Evolutionary conservation across 1,284 basidiomycete genomes (phyloP).

Genomic region (Irpex rosettiformis): DNA sequence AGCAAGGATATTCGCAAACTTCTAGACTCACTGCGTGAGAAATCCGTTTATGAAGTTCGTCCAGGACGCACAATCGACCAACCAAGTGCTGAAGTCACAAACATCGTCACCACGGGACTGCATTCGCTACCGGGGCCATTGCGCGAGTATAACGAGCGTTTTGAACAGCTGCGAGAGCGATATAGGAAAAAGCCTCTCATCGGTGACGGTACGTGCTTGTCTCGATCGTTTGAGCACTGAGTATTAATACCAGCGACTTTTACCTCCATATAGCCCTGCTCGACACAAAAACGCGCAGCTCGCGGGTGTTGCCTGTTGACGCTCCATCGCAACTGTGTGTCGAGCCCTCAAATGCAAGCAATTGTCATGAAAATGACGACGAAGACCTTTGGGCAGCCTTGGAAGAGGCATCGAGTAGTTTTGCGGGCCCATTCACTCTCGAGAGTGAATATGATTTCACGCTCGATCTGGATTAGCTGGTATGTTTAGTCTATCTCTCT

Average conservation of each 20-base stretch:
- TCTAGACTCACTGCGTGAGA: constrained; percentile 4
- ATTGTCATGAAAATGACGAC: background rate
- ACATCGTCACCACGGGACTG: constrained; percentile 10
- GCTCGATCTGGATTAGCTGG: background rate
- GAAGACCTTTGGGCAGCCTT: background rate
- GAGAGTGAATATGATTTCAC: background rate
- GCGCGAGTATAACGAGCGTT: constrained; percentile 15
- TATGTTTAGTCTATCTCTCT: background rate
- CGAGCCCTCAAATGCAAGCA: background rate
- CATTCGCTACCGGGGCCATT: constrained; percentile 9
- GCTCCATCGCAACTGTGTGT: background rate
- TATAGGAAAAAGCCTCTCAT: background rate
- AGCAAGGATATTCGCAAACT: constrained; percentile 11
- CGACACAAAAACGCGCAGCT: background rate
- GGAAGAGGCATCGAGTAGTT: background rate
- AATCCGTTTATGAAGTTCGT: constrained; percentile 12
- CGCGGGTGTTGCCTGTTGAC: background rate
- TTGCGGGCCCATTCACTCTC: background rate
- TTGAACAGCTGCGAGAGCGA: constrained; percentile 4
- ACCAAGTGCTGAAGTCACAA: constrained; percentile 6
- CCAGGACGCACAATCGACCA: constrained; percentile 13
- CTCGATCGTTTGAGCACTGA: background rate
- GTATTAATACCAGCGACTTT: background rate
- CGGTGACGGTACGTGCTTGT: background rate
- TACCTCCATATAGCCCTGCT: background rate